Percentiles rank a stretch among this genome's conserved stretches.
These are phyloP conservation scores for Suhomyces bokatorum DNA, from an alignment of 1,139 yeast species.

Conservation along the genomic window DNA sequence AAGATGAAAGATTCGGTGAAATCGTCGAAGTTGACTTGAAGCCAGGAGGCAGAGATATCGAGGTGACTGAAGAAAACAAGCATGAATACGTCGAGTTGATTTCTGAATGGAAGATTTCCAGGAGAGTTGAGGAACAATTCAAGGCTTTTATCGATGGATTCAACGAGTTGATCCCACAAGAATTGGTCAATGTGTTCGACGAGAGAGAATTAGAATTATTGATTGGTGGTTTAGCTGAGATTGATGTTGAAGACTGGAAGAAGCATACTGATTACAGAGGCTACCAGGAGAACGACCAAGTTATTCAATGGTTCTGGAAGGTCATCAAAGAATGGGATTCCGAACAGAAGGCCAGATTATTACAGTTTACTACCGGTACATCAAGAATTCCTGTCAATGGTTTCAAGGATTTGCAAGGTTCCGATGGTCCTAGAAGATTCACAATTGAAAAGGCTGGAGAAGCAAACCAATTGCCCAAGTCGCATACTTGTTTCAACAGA, in stretches of 20 bases:
- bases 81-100: slow-evolving; percentile 93
- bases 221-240: slow-evolving; percentile 97
- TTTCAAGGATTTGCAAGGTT: slow-evolving; percentile 95
- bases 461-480: slow-evolving; percentile 86
- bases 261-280: slow-evolving; percentile 98
- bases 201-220: slow-evolving; percentile 94
- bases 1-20: slow-evolving; percentile 96
- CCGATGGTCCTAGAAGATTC: slow-evolving; percentile 98
- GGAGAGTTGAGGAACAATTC: slow-evolving; percentile 93
- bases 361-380: slow-evolving; percentile 98
- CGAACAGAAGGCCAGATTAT: slow-evolving; percentile 91
- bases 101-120: slow-evolving; percentile 94
- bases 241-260: slow-evolving; percentile 98
- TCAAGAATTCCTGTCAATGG: slow-evolving; percentile 99
- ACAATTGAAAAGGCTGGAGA: slow-evolving; percentile 98
- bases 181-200: slow-evolving; percentile 91
- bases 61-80: slow-evolving; percentile 92
- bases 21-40: slow-evolving; percentile 86
- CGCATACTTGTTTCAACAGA: slow-evolving; percentile 94
- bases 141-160: slow-evolving; percentile 96
- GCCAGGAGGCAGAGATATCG: slow-evolving; percentile 82
- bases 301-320: slow-evolving; percentile 98
- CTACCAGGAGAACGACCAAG: slow-evolving; percentile 93
- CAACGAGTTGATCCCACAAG: slow-evolving; percentile 96
- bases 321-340: slow-evolving; percentile 93